These are phyloP conservation scores for Bidens hawaiensis DNA, from an alignment of 140 eudicot genomes.

Conservation along the genomic window DNA sequence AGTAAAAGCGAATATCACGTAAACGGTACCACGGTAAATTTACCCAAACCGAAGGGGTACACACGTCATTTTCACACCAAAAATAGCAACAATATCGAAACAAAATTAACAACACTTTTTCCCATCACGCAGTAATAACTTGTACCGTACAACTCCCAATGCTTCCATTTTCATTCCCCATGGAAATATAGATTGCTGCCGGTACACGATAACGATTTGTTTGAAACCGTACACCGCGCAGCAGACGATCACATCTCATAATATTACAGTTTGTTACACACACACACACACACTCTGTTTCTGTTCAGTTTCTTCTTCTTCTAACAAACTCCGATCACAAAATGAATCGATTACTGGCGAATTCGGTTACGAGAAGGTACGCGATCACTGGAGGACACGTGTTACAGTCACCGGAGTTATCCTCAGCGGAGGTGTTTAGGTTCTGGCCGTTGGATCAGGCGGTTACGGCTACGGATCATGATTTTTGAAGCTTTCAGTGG, in stretches of 20 bases:
- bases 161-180: not conserved
- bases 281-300: too few relatives aligned
- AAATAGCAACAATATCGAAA: not conserved
- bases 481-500: constrained; percentile 29
- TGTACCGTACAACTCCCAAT: constrained; percentile 12
- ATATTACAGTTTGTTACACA: not conserved
- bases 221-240: constrained; percentile 18
- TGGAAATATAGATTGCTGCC: too few relatives aligned
- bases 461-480: constrained; percentile 28
- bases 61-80: not conserved
- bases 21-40: not conserved
- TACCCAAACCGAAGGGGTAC: not conserved
- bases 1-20: constrained; percentile 4
- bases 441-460: constrained; percentile 25
- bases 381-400: constrained; percentile 17
- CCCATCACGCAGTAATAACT: not conserved
- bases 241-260: constrained; percentile 3
- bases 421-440: not conserved
- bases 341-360: constrained; percentile 53
- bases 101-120: not conserved
- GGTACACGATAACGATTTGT: not conserved
- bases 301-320: constrained; percentile 21
- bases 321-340: not conserved
- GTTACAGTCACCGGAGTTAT: constrained; percentile 23
- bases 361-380: constrained; percentile 37